A percentile compares a stretch with the other conserved stretches of the same genome.
phyloP scores from a whole-genome alignment of 371 early-diverging fungal genomes.

The Blakeslea trispora region DNA sequence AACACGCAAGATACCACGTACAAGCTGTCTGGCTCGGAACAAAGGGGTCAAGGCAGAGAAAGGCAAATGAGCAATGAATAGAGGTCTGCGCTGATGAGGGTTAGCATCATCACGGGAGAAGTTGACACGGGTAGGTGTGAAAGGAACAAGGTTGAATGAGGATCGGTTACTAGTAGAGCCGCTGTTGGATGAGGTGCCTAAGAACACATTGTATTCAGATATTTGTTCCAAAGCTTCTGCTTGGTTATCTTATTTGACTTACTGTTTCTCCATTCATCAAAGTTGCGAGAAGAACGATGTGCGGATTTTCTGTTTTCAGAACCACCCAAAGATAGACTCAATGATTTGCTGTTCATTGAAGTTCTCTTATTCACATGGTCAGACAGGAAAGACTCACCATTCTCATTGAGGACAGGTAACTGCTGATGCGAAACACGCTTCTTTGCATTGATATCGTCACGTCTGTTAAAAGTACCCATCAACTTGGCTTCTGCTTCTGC shows the following conservation, averaged over 20 bases:
- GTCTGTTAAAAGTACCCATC: slow-evolving; percentile 43
- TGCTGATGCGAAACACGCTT: neutral
- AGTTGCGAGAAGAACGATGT: slow-evolving; percentile 39
- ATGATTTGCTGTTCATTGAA: slow-evolving; percentile 14
- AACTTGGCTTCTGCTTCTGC: slow-evolving; percentile 57
- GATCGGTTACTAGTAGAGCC: neutral
- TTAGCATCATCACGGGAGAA: slow-evolving; percentile 56
- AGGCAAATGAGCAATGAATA: slow-evolving; percentile 62
- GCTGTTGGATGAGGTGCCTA: neutral
- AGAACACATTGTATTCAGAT: neutral
- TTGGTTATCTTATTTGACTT: slow-evolving; percentile 28
- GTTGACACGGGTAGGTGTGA: slow-evolving; percentile 55
- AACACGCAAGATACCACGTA: slow-evolving; percentile 78
- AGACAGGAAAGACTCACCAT: slow-evolving; percentile 19
- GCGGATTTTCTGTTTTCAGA: slow-evolving; percentile 28
- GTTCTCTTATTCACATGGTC: slow-evolving; percentile 3
- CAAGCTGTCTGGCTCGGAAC: slow-evolving; percentile 46
- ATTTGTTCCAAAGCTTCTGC: slow-evolving; percentile 40
- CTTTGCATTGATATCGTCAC: neutral
- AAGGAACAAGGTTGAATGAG: slow-evolving; percentile 40
- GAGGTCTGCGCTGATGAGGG: slow-evolving; percentile 57
- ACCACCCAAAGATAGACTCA: slow-evolving; percentile 14
- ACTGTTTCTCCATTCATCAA: slow-evolving; percentile 43
- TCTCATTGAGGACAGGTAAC: neutral
- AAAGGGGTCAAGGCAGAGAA: slow-evolving; percentile 58